Conservation (phyloP, 345 rosid genomes). For the Pseudoturritis turrita region DNA sequence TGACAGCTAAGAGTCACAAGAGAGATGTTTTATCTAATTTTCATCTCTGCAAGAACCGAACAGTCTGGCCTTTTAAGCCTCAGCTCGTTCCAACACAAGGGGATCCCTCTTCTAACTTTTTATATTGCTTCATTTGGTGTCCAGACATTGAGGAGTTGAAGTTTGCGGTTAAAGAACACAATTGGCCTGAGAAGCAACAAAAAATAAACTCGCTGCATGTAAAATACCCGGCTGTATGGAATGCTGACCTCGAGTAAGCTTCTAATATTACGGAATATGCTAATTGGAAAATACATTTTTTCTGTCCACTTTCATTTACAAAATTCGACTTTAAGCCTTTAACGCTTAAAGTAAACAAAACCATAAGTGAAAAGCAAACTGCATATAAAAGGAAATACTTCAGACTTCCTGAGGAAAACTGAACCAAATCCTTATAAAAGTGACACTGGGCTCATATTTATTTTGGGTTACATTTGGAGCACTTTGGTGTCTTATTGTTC, state of each 20-base stretch:
- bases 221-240: constrained; percentile 61
- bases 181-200: constrained; percentile 70
- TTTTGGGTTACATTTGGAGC: constrained; percentile 6
- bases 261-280: background rate
- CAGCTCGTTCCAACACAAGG: constrained; percentile 3
- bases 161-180: constrained; percentile 52
- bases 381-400: background rate
- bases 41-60: background rate
- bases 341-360: background rate
- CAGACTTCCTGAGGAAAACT: background rate
- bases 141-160: constrained; percentile 80
- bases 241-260: constrained; percentile 52
- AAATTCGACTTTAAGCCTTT: background rate
- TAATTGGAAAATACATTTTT: background rate
- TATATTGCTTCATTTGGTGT: constrained; percentile 15
- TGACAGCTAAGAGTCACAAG: constrained; percentile 12
- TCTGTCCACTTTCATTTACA: background rate
- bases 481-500: background rate
- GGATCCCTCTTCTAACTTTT: constrained; percentile 15
- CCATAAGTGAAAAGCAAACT: background rate
- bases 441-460: background rate
- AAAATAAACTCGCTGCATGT: constrained; percentile 55
- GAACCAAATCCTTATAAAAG: background rate
- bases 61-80: constrained; percentile 4
- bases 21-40: background rate